phyloP scores from a whole-genome alignment of 1,284 basidiomycete species.

The Sporisorium graminicola region DNA sequence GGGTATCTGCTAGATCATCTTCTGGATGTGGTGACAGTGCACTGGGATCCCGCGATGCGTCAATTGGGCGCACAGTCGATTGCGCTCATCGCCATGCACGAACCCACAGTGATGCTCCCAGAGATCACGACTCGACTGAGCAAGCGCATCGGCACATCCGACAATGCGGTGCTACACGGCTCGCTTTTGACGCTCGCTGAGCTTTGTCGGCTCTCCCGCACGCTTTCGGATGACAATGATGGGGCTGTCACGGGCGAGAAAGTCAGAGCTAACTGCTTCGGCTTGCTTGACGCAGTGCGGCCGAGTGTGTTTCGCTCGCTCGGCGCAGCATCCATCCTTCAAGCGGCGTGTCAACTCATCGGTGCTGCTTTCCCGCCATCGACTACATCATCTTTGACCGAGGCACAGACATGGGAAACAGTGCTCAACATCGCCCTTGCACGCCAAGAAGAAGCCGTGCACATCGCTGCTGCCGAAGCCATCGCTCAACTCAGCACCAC shows the following conservation, averaged over 20 bases:
- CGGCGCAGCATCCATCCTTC: constrained; percentile 80
- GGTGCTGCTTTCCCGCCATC: constrained; percentile 69
- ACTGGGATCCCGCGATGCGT: constrained; percentile 90
- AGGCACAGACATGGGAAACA: constrained; percentile 37
- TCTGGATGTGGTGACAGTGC: constrained; percentile 80
- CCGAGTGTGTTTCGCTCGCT: constrained; percentile 76
- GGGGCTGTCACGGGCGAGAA: constrained; percentile 11
- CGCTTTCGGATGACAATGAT: constrained; percentile 70
- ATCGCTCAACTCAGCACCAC: constrained; percentile 78
- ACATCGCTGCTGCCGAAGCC: constrained; percentile 79
- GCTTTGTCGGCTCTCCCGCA: constrained; percentile 74
- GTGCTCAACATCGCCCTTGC: constrained; percentile 81
- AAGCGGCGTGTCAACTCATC: constrained; percentile 81
- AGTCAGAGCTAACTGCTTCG: constrained; percentile 70
- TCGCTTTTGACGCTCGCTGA: constrained; percentile 81
- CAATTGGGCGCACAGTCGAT: constrained; percentile 83
- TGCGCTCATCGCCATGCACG: constrained; percentile 77
- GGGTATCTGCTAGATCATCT: constrained; percentile 80
- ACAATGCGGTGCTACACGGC: constrained; percentile 83
- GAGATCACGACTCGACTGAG: constrained; percentile 69
- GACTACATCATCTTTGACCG: constrained; percentile 6
- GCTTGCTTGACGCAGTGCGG: constrained; percentile 74
- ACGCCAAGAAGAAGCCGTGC: constrained; percentile 77
- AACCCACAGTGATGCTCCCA: constrained; percentile 75
- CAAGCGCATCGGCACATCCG: constrained; percentile 66